These are phyloP conservation scores for Raphanus hybrid DNA, from an alignment of 441 rosid genomes.

Conservation along the genomic window DNA sequence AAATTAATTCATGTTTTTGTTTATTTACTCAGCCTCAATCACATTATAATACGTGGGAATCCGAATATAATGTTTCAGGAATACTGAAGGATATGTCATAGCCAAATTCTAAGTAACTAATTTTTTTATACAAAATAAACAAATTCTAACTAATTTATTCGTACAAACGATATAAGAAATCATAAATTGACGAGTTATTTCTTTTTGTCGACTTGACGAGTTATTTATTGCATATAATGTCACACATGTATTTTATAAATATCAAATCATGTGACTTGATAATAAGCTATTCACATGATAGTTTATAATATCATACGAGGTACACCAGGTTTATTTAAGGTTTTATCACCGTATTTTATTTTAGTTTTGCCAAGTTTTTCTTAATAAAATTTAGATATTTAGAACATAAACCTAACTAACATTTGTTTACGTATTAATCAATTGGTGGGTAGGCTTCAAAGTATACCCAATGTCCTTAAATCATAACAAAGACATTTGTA, in stretches of 20 bases:
- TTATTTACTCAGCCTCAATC: neutral
- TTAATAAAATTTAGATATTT: neutral
- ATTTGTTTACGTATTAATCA: neutral
- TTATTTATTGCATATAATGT: neutral
- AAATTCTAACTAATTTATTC: no score
- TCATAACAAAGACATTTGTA: constrained; percentile 30
- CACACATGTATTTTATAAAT: neutral
- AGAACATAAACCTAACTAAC: neutral
- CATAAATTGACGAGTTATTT: neutral
- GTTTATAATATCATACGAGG: neutral
- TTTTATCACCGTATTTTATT: neutral
- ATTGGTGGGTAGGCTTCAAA: constrained; percentile 15
- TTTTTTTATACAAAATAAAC: no score
- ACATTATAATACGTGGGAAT: neutral
- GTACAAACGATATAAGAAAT: neutral
- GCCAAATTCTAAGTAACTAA: neutral
- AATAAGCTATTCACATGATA: neutral
- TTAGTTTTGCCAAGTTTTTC: neutral
- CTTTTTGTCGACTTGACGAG: no score
- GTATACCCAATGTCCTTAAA: constrained; percentile 26
- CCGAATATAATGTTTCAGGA: neutral
- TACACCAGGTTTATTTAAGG: neutral
- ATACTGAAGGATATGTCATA: neutral
- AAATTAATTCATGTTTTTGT: neutral
- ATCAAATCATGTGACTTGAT: neutral